Evolutionary conservation across 2,329 filamentous ascomycete species (phyloP).

Genomic region (Plenodomus biglobosus): DNA sequence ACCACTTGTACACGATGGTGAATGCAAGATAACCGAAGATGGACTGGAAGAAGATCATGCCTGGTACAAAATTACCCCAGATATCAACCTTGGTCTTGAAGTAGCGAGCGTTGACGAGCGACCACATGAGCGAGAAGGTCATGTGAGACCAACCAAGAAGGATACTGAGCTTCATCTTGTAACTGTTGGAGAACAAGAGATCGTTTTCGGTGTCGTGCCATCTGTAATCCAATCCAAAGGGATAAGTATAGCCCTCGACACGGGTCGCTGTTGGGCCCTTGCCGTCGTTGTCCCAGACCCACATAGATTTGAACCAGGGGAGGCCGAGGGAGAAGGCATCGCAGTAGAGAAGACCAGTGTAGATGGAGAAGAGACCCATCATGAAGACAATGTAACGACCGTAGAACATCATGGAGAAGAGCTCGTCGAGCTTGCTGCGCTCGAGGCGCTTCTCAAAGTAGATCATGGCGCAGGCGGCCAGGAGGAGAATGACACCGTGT

Average conservation of each 20-base stretch:
- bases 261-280: conserved; percentile 64
- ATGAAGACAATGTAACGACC: conserved; percentile 97
- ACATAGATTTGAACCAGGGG: conserved; percentile 84
- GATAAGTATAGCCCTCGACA: conserved; percentile 79
- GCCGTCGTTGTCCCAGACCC: conserved; percentile 77
- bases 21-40: conserved; percentile 97
- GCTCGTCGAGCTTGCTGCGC: conserved; percentile 89
- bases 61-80: conserved; percentile 94
- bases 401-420: conserved; percentile 98
- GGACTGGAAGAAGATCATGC: conserved; percentile 99
- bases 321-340: conserved; percentile 94
- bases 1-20: conserved; percentile 97
- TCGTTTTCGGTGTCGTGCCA: conserved; percentile 98
- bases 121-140: conserved; percentile 95
- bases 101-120: conserved; percentile 89
- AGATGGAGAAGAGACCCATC: conserved; percentile 97
- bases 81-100: conserved; percentile 96
- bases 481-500: conserved; percentile 86
- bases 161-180: conserved; percentile 99
- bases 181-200: conserved; percentile 93
- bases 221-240: conserved; percentile 92
- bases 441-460: conserved; percentile 86
- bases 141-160: conserved; percentile 97
- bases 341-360: conserved; percentile 96
- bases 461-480: conserved; percentile 86